Evolutionary conservation across 208 protist genomes (phyloP).

Genomic region (Crithidia acanthocephali): DNA sequence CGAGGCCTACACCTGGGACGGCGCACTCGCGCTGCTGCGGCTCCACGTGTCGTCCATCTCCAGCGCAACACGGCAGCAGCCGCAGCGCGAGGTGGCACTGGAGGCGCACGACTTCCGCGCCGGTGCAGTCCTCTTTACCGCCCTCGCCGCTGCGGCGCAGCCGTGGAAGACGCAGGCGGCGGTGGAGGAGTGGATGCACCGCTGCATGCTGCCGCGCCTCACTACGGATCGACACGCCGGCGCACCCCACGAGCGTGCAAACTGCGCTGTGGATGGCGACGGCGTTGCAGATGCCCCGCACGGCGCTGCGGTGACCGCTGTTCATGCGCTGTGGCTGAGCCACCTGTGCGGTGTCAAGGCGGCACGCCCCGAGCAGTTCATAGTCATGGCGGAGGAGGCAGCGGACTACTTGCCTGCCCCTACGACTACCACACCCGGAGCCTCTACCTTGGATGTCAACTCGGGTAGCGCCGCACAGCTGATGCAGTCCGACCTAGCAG

Average conservation of each 20-base stretch:
- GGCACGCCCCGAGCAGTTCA: slow-evolving; percentile 51
- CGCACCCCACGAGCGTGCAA: too few species aligned
- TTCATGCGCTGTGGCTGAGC: slow-evolving; percentile 45
- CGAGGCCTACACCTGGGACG: slow-evolving; percentile 31
- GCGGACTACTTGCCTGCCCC: slow-evolving; percentile 1
- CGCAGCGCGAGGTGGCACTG: neutral
- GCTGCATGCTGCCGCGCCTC: slow-evolving; percentile 30
- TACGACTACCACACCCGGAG: neutral
- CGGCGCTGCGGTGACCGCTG: slow-evolving; percentile 17
- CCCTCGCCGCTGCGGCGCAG: slow-evolving; percentile 32
- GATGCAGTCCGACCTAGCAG: slow-evolving; percentile 13
- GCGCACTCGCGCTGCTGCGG: slow-evolving; percentile 19
- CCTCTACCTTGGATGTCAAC: neutral
- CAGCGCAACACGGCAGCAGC: too few species aligned
- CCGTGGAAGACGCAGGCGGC: slow-evolving; percentile 62
- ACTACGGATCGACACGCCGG: neutral
- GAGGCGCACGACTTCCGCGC: neutral
- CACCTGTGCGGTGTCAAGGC: slow-evolving; percentile 62
- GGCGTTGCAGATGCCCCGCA: neutral
- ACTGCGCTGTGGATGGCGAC: too few species aligned
- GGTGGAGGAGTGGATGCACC: slow-evolving; percentile 42
- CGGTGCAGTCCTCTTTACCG: slow-evolving; percentile 47
- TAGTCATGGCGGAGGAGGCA: slow-evolving; percentile 32
- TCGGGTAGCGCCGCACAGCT: neutral
- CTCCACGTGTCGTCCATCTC: neutral